Evolutionary conservation across 2,329 filamentous ascomycete genomes (phyloP), one percentile per base, ranked within the genome.

Genomic region (Epicoccum nigrum): DNA sequence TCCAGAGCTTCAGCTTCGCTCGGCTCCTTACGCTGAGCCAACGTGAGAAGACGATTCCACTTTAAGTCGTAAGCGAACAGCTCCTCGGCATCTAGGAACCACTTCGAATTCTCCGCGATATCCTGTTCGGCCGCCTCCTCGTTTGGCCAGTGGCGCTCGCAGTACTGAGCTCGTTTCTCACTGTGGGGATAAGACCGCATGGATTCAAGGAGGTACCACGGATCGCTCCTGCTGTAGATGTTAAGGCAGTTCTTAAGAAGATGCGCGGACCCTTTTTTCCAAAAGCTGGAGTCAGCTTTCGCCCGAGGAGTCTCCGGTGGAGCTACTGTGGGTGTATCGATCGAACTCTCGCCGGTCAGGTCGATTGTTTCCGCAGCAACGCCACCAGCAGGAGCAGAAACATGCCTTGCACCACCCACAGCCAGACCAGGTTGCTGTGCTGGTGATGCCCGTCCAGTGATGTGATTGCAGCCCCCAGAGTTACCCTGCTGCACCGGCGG

Each of bases 81-180:
- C 21, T 50, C 46, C 1, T 31, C 8, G 3, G 33, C 46, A 15
- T 50, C 46, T 11, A 50, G 25, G 8, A 44, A 50, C 13, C 25
- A 34, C 7, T 15, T 12, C 7, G 46, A 50, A 27, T 39, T 50
- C 16, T 27, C 15, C 1, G 9, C 8, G 20, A 50, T 33, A 33
- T 44, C 33, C 2, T 39, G 6, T 1, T 20, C 13, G 1, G 46
- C 40, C 3, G 32, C 28, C 16, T 44, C 13, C 13, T 33, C 33
- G 5, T 25, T 39, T 13, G 32, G 27, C 46, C 46, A 50, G n/a
- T 50, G 32, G 4, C 25, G 15, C 12, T 37, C 39, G 4, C 39
- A 43, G 15, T 39, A 50, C 17, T 33, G n/a, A 27, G 19, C 33
- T n/a, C 27, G 33, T 13, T 39, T 31, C 1, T 3, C 7, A 3